Percentiles rank a stretch among this genome's conserved stretches.
Conservation (phyloP, 257 asterid species). For the Solanum bulbocastanum region DNA sequence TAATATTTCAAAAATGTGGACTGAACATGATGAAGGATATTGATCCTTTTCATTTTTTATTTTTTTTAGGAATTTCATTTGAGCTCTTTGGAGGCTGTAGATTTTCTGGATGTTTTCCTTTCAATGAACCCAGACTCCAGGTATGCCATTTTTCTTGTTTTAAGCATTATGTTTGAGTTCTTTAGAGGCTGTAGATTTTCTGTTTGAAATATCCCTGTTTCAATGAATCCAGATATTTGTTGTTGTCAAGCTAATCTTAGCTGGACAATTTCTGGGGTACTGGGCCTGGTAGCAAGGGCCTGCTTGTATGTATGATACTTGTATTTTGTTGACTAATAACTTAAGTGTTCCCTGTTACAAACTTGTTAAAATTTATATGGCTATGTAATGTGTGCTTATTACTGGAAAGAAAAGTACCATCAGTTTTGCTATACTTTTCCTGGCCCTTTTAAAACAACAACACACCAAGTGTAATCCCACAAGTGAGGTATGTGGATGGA, state of each 20-base stretch:
- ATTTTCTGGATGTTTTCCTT: slow-evolving; percentile 65
- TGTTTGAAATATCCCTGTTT: slow-evolving; percentile 16
- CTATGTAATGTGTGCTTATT: not conserved
- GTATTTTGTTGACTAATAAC: not conserved
- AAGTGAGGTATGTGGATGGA: not conserved
- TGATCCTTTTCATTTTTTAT: slow-evolving; percentile 8
- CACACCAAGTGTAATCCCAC: not conserved
- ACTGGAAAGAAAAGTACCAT: not conserved
- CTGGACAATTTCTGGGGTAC: not conserved
- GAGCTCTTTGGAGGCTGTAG: slow-evolving; percentile 75
- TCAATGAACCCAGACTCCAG: slow-evolving; percentile 85
- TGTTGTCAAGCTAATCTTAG: not conserved
- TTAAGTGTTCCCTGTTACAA: not conserved
- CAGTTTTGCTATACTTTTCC: not conserved
- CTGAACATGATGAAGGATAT: not conserved
- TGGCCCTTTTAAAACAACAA: not conserved
- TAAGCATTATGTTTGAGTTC: slow-evolving; percentile 60
- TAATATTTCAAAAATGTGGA: not conserved
- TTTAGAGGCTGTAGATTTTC: slow-evolving; percentile 59
- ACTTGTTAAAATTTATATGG: not conserved
- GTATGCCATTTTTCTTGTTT: slow-evolving; percentile 26
- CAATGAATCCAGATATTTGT: slow-evolving; percentile 52
- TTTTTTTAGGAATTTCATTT: slow-evolving; percentile 42
- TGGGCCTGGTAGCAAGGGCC: not conserved
- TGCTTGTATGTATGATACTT: not conserved